Evolutionary conservation across 495 filamentous ascomycete species (phyloP).

Genomic region (Thermothielavioides terrestris): DNA sequence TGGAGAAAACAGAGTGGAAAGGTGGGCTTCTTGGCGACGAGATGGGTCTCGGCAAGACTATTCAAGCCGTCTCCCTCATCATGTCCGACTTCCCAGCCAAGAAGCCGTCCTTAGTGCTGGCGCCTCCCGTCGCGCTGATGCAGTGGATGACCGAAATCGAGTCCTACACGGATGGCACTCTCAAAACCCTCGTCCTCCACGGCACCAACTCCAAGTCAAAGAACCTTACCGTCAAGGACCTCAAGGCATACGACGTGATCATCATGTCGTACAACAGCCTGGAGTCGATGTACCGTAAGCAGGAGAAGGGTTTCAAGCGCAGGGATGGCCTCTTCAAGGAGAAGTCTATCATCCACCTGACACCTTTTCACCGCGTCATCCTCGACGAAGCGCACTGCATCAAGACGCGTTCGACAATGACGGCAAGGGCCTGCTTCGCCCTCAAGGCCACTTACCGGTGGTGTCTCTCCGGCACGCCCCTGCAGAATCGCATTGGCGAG

Average conservation of each 20-base stretch:
- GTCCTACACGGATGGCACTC: conserved; percentile 78
- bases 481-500: conserved; percentile 95
- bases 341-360: conserved; percentile 77
- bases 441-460: conserved; percentile 80
- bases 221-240: conserved; percentile 57
- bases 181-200: conserved; percentile 85
- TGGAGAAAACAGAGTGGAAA: conserved; percentile 76
- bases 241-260: conserved; percentile 80
- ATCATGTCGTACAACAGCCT: conserved; percentile 94
- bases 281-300: conserved; percentile 84
- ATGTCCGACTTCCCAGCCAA: conserved; percentile 92
- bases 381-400: conserved; percentile 96
- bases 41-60: conserved; percentile 98
- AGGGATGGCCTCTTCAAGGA: conserved; percentile 61
- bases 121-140: conserved; percentile 92
- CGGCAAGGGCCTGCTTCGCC: conserved; percentile 89
- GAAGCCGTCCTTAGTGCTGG: conserved; percentile 75
- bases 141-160: conserved; percentile 94
- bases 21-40: conserved; percentile 90
- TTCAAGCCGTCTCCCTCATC: conserved; percentile 90
- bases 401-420: conserved; percentile 80
- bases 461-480: conserved; percentile 89
- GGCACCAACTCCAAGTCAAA: conserved; percentile 78
- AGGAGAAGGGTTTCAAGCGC: conserved; percentile 82
- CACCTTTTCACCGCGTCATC: conserved; percentile 82